Percentiles rank a stretch among this genome's conserved stretches.
phyloP scores from a whole-genome alignment of 768 basidiomycete genomes.

The Lactarius quietus region DNA sequence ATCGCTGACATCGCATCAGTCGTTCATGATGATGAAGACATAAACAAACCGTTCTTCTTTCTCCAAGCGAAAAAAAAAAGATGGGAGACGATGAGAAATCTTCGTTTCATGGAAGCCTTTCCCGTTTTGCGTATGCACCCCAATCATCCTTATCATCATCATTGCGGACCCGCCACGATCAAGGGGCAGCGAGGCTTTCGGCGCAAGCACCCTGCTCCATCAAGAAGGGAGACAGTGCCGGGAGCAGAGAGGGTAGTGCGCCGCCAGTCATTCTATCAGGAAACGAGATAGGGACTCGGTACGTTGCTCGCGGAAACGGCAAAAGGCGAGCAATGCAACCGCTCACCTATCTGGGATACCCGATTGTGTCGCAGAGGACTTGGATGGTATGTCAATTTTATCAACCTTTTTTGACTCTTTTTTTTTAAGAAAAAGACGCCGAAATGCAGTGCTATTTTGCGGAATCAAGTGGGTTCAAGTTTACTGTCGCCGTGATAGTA shows the following conservation, averaged over 20 bases:
- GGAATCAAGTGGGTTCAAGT: constrained; percentile 80
- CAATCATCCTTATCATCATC: not conserved
- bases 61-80: not conserved
- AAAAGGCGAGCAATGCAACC: constrained; percentile 42
- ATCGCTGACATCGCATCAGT: constrained; percentile 13
- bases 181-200: not conserved
- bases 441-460: constrained; percentile 64
- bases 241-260: too few relatives aligned
- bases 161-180: not conserved
- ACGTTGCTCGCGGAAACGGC: not conserved
- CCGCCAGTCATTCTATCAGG: not conserved
- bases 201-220: not conserved
- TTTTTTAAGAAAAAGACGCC: not conserved
- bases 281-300: not conserved
- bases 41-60: not conserved
- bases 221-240: not conserved
- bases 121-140: constrained; percentile 1
- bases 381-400: constrained; percentile 51
- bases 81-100: not conserved
- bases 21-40: not conserved
- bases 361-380: constrained; percentile 49
- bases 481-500: too few relatives aligned
- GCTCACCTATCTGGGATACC: constrained; percentile 48
- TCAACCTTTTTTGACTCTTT: not conserved
- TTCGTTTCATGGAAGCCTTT: constrained; percentile 3